Conservation (phyloP, 1,139 yeast genomes). For the Zhuliangozyma parablackwelliae region DNA sequence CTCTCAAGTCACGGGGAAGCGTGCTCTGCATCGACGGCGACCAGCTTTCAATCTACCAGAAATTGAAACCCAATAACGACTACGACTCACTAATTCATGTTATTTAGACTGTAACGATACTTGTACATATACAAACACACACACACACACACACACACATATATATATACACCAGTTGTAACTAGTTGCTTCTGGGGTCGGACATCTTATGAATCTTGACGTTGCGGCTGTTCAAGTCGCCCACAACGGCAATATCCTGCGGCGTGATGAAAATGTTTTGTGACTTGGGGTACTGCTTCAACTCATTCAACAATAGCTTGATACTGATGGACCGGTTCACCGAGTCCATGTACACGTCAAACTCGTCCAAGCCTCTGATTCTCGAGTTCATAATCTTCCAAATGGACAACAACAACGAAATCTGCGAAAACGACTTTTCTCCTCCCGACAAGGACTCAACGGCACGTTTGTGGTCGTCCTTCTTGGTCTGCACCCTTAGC, state of each 20-base stretch:
- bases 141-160: neutral
- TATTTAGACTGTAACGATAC: neutral
- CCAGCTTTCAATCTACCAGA: constrained; percentile 1
- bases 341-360: constrained; percentile 97
- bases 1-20: neutral
- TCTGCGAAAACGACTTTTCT: constrained; percentile 90
- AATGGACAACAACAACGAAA: constrained; percentile 79
- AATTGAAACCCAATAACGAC: neutral
- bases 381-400: constrained; percentile 92
- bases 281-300: constrained; percentile 56
- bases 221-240: constrained; percentile 56
- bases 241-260: constrained; percentile 78
- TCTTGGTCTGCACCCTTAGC: constrained; percentile 58
- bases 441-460: constrained; percentile 93
- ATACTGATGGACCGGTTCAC: constrained; percentile 82
- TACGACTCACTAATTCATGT: constrained; percentile 1
- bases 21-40: neutral
- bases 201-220: constrained; percentile 71
- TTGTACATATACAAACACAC: constrained; percentile 3
- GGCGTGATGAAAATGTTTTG: constrained; percentile 95
- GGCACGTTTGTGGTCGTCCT: constrained; percentile 56
- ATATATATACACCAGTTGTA: too few relatives aligned
- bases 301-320: constrained; percentile 64
- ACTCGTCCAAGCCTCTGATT: constrained; percentile 89
- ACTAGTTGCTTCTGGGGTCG: constrained; percentile 40